Conservation (phyloP, 2,329 filamentous ascomycete species). For the Meredithiella fracta region DNA sequence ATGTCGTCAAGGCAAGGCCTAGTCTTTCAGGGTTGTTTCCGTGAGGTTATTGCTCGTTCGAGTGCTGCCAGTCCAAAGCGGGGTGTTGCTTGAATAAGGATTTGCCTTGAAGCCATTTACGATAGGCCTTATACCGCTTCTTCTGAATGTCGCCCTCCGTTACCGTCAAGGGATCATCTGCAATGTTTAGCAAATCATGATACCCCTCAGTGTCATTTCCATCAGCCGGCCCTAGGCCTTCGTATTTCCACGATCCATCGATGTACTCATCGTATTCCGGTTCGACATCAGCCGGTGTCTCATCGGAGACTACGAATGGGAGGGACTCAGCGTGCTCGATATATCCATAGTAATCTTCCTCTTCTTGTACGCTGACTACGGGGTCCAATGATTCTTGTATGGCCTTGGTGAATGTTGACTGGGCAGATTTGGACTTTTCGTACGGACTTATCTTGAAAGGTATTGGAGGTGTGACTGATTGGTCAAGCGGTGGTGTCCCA, state of each 20-base stretch:
- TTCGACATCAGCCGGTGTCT: conserved; percentile 43
- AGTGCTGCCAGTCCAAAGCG: conserved; percentile 25
- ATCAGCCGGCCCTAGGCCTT: conserved; percentile 36
- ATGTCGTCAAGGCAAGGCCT: conserved; percentile 1
- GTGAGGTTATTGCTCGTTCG: not conserved
- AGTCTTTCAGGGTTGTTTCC: conserved; percentile 2
- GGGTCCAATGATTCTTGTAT: conserved; percentile 77
- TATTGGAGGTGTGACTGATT: not conserved
- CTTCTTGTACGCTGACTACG: conserved; percentile 57
- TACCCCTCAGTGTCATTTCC: conserved; percentile 39
- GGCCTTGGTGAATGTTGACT: conserved; percentile 78
- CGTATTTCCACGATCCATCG: conserved; percentile 42
- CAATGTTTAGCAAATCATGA: conserved; percentile 56
- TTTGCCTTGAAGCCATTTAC: conserved; percentile 88
- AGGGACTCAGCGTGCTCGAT: conserved; percentile 78
- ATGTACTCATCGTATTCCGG: conserved; percentile 70
- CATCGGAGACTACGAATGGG: conserved; percentile 60
- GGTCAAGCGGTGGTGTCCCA: conserved; percentile 14
- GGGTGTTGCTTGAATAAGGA: conserved; percentile 88
- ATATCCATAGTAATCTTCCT: conserved; percentile 76
- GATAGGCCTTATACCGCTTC: conserved; percentile 92
- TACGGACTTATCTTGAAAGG: conserved; percentile 6
- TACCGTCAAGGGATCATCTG: conserved; percentile 74
- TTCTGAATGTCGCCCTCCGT: conserved; percentile 72
- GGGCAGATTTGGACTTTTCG: conserved; percentile 67